Evolutionary conservation across 1,139 yeast genomes (phyloP), one percentile per base, ranked within the genome.

Genomic region (Debaryomycetaceae sp.): DNA sequence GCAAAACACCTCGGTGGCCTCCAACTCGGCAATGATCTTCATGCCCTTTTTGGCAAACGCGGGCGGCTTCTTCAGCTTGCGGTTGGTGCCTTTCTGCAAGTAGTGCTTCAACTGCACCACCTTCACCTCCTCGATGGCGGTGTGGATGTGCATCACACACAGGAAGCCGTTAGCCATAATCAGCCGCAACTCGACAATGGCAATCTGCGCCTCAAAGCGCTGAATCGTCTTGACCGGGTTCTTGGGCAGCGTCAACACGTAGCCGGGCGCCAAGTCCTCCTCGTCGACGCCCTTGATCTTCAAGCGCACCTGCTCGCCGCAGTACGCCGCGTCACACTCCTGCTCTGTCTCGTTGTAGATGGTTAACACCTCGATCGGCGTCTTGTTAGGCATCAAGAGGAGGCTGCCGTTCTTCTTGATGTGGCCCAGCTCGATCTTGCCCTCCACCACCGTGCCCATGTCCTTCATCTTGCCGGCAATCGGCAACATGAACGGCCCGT

Each of bases 31-130:
- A 58, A 91, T 88, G 48, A 91, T 78, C 78, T 86, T 89, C 97
- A 91, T 91, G 48, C 99, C 99, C 75, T 86, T 86, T 65, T 89
- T 91, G 44, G 98, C 99, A 59, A 88, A 91, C 32, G 96, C 95
- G 38, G 98, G 98, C 25, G 98, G 85, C 59, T 85, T 88, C 75
- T 88, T 91, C 40, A 95, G 84, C 62, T 81, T 84, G 68, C 96
- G 83, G 72, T 89, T 89, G 35, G 98, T 89, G 41, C 96, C 96
- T 69, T 83, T 89, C 60, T 91, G 96, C 51, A 91, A 72, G 63
- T 89, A 88, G 66, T 91, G 97, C 56, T 89, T 71, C 58, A 91
- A 75, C 52, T 81, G 80, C 32, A 81, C 71, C 54, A 91, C 77
- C 27, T 74, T 73, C 34, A 91, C 96, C 63, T 91, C 98, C 63